These are phyloP conservation scores for Acorus gramineus DNA, from an alignment of 106 monocot species.

Conservation along the genomic window DNA sequence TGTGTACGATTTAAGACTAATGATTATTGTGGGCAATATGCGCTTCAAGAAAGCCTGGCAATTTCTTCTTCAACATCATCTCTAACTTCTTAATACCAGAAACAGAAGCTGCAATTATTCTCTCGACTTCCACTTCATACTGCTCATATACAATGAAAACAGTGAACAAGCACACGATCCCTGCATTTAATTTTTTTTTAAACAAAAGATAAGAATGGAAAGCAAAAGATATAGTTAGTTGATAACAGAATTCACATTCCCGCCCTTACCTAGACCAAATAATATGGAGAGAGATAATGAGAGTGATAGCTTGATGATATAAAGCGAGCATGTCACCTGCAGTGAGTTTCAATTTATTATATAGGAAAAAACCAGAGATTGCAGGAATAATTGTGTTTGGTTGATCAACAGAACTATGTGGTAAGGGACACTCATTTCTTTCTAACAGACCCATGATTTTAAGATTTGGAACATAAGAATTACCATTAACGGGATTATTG, in stretches of 20 bases:
- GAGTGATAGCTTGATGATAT: conserved; percentile 37
- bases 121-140: conserved; percentile 63
- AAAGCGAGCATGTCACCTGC: conserved; percentile 38
- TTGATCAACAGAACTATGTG: too few relatives aligned
- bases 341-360: not conserved
- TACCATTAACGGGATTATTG: too few relatives aligned
- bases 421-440: too few relatives aligned
- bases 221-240: not conserved
- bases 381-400: too few relatives aligned
- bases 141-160: conserved; percentile 84
- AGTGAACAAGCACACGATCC: conserved; percentile 46
- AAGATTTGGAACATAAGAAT: too few relatives aligned
- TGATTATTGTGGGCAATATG: not conserved
- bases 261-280: conserved; percentile 40
- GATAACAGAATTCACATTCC: too few relatives aligned
- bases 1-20: not conserved
- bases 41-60: conserved; percentile 12
- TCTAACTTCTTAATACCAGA: conserved; percentile 15
- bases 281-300: conserved; percentile 28
- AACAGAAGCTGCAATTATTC: conserved; percentile 14
- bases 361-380: not conserved
- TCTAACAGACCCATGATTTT: too few relatives aligned
- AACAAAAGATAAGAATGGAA: not conserved
- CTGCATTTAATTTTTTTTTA: conserved; percentile 24
- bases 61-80: conserved; percentile 18